These are phyloP conservation scores for Lantana camara DNA, from an alignment of 257 asterid genomes.

Conservation along the genomic window DNA sequence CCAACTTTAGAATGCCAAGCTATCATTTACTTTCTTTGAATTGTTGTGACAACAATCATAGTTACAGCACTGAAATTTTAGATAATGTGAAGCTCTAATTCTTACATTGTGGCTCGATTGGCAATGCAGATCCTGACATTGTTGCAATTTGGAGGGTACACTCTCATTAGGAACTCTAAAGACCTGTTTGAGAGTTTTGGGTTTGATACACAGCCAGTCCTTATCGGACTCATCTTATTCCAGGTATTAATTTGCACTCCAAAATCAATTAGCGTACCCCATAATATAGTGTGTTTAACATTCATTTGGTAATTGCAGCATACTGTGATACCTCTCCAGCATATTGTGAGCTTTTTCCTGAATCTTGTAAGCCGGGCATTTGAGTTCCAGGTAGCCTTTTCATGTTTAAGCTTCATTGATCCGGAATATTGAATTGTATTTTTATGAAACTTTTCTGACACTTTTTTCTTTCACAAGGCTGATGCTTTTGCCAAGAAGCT, in stretches of 20 bases:
- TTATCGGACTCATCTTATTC: conserved; percentile 92
- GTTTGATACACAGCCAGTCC: conserved; percentile 96
- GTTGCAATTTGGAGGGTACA: conserved; percentile 95
- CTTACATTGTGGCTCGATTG: conserved; percentile 22
- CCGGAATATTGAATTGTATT: conserved; percentile 15
- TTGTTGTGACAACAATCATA: conserved; percentile 4
- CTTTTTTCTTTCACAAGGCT: conserved; percentile 53
- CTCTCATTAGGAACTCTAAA: conserved; percentile 91
- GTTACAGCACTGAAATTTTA: not conserved
- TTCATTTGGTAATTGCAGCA: conserved; percentile 60
- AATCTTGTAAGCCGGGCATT: conserved; percentile 94
- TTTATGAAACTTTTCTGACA: not conserved
- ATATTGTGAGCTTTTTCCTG: conserved; percentile 79
- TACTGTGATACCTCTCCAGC: conserved; percentile 94
- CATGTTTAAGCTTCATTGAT: not conserved
- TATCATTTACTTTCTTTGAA: not conserved
- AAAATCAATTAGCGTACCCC: not conserved
- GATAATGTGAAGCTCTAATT: not conserved
- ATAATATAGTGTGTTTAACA: conserved; percentile 5
- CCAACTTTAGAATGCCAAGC: not conserved
- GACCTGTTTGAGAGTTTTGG: conserved; percentile 97
- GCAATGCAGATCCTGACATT: conserved; percentile 77
- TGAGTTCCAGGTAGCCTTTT: conserved; percentile 86
- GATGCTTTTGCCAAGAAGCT: conserved; percentile 95
- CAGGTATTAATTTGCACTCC: conserved; percentile 65